Evolutionary conservation across 2,329 filamentous ascomycete species (phyloP).

Genomic region (Fusarium robinianum): DNA sequence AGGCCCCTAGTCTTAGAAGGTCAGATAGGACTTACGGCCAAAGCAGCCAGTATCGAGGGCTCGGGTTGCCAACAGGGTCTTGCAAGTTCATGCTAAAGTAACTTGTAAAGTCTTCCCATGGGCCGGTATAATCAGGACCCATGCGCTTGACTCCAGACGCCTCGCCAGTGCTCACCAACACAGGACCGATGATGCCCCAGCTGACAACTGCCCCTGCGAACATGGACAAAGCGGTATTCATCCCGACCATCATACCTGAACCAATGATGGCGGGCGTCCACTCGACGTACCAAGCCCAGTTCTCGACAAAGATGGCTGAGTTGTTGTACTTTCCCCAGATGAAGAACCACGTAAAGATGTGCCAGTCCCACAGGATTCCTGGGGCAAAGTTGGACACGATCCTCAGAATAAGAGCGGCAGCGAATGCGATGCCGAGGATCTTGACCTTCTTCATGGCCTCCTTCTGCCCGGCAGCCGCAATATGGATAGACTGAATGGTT

Average conservation of each 20-base stretch:
- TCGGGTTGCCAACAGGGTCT: neutral
- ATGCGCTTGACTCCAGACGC: no score
- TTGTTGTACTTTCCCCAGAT: slow-evolving; percentile 56
- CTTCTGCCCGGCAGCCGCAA: slow-evolving; percentile 50
- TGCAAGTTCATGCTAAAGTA: slow-evolving; percentile 28
- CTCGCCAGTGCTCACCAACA: slow-evolving; percentile 53
- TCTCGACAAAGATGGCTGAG: slow-evolving; percentile 59
- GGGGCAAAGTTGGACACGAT: slow-evolving; percentile 60
- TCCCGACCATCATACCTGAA: slow-evolving; percentile 49
- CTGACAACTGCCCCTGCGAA: slow-evolving; percentile 56
- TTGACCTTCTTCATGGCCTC: slow-evolving; percentile 59
- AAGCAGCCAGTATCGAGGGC: neutral
- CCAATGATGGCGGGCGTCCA: slow-evolving; percentile 63
- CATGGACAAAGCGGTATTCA: slow-evolving; percentile 60
- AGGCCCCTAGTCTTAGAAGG: no score
- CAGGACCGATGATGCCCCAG: slow-evolving; percentile 55
- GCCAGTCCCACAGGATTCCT: slow-evolving; percentile 62
- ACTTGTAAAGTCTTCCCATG: slow-evolving; percentile 12
- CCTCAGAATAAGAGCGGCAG: slow-evolving; percentile 51
- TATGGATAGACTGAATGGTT: slow-evolving; percentile 63
- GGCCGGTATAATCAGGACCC: slow-evolving; percentile 48
- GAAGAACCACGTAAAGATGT: slow-evolving; percentile 54
- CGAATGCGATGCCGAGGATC: slow-evolving; percentile 56
- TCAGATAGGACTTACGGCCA: neutral
- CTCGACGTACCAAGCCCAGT: slow-evolving; percentile 63